These are phyloP conservation scores for Xylariaceae sp. DNA, from an alignment of 2,329 filamentous ascomycete species.

Conservation along the genomic window DNA sequence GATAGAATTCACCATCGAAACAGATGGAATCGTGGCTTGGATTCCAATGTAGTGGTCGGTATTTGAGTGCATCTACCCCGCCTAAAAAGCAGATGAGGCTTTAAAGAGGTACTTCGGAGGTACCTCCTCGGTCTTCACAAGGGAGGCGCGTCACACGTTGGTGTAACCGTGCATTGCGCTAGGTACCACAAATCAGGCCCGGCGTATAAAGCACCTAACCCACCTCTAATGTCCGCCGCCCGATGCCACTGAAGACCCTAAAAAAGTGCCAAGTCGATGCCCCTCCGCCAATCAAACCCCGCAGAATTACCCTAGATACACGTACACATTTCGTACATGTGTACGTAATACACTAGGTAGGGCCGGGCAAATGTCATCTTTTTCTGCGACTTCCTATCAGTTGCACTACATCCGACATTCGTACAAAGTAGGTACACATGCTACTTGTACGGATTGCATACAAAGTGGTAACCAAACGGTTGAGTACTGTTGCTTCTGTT, in stretches of 20 bases:
- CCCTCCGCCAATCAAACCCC: background rate
- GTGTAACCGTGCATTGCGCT: background rate
- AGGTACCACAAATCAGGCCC: background rate
- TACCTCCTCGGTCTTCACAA: background rate
- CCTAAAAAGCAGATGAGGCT: constrained; percentile 6
- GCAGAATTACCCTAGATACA: background rate
- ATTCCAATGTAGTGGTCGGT: constrained; percentile 11
- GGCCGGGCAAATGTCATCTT: too few relatives aligned
- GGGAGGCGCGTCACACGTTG: background rate
- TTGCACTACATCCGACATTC: too few relatives aligned
- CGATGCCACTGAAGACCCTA: background rate
- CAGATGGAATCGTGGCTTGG: constrained; percentile 34
- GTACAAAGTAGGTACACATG: too few relatives aligned
- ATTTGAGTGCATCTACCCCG: constrained; percentile 9
- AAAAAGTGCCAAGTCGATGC: background rate
- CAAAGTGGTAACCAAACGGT: too few relatives aligned
- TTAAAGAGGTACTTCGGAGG: background rate
- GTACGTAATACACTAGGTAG: background rate
- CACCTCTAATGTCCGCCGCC: background rate
- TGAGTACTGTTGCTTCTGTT: too few relatives aligned
- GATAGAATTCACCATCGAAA: constrained; percentile 30
- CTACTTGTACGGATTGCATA: too few relatives aligned
- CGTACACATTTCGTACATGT: background rate
- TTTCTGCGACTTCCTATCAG: too few relatives aligned
- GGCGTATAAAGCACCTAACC: background rate